Percentiles rank a stretch among this genome's conserved stretches.
These are phyloP conservation scores for Alloascoidea africana DNA, from an alignment of 805 yeast species.

Conservation along the genomic window DNA sequence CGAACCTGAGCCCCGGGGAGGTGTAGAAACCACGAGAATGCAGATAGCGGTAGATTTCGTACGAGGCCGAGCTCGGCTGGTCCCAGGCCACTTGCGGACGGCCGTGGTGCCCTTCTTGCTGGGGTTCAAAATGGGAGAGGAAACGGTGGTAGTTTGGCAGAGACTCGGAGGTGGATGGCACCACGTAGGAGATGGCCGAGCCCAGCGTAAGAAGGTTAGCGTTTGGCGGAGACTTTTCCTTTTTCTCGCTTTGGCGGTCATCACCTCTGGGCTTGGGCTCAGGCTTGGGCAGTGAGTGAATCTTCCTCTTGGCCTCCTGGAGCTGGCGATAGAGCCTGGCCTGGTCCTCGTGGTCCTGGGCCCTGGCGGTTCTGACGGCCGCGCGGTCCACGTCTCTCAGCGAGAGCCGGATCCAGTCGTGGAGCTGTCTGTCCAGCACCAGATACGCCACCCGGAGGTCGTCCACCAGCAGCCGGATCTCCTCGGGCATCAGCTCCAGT, in stretches of 20 bases:
- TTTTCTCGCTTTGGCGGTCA: neutral
- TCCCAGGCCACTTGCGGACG: neutral
- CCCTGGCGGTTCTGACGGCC: conserved; percentile 7
- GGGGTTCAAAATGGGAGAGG: conserved; percentile 2
- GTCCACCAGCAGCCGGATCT: conserved; percentile 47
- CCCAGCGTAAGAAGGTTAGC: neutral
- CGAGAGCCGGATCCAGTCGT: conserved; percentile 7
- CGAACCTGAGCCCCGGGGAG: conserved; percentile 83
- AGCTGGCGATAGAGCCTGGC: conserved; percentile 5
- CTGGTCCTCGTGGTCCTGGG: conserved; percentile 9
- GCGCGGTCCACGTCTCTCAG: conserved; percentile 9
- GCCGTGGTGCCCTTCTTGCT: conserved; percentile 4
- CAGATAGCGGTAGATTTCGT: conserved; percentile 24
- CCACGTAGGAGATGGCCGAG: neutral
- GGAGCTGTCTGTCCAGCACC: conserved; percentile 24
- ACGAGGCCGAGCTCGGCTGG: conserved; percentile 10
- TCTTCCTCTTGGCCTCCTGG: neutral
- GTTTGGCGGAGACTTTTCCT: neutral
- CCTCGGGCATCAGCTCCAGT: conserved; percentile 56
- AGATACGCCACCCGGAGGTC: conserved; percentile 25
- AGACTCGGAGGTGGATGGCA: neutral
- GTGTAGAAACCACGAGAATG: conserved; percentile 33
- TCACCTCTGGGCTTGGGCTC: neutral
- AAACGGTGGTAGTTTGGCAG: neutral
- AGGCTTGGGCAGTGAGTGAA: neutral